Percentiles rank a stretch among this genome's conserved stretches.
Evolutionary conservation across 495 filamentous ascomycete species (phyloP).

Genomic region (Podospora pseudocomata): DNA sequence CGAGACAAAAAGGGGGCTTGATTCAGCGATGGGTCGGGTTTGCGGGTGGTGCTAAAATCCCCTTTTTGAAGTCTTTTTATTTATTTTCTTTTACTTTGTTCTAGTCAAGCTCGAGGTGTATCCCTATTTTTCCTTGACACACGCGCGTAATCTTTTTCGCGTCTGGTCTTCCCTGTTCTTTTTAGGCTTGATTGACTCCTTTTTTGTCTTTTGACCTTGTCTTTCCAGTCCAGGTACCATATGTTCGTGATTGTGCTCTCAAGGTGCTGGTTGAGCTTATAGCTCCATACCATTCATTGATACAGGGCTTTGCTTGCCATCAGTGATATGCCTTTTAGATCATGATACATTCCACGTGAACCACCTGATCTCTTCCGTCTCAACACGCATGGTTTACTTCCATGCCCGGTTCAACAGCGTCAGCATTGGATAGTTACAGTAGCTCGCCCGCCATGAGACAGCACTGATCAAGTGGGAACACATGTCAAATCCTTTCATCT

Average conservation of each 20-base stretch:
- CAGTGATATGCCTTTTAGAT: too few relatives aligned
- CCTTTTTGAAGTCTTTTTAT: conserved; percentile 9
- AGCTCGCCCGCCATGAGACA: too few relatives aligned
- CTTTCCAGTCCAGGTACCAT: neutral
- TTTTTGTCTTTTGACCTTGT: neutral
- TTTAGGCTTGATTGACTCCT: conserved; percentile 4
- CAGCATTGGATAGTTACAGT: too few relatives aligned
- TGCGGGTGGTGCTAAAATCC: neutral
- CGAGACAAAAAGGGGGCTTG: neutral
- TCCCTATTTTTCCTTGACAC: conserved; percentile 3
- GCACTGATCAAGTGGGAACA: too few relatives aligned
- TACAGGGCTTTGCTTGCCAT: too few relatives aligned
- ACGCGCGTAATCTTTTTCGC: neutral
- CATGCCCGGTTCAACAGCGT: too few relatives aligned
- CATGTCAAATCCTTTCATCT: too few relatives aligned
- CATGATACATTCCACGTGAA: too few relatives aligned
- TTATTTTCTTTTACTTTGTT: conserved; percentile 11
- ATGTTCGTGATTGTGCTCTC: neutral
- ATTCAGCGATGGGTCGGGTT: conserved; percentile 4
- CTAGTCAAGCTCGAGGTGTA: neutral
- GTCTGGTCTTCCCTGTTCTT: neutral
- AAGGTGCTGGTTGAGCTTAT: neutral
- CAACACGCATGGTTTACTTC: too few relatives aligned
- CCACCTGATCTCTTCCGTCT: too few relatives aligned
- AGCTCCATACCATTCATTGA: too few relatives aligned